phyloP scores from a whole-genome alignment of 73 alveolate species.

The Strombidium stylifer region DNA sequence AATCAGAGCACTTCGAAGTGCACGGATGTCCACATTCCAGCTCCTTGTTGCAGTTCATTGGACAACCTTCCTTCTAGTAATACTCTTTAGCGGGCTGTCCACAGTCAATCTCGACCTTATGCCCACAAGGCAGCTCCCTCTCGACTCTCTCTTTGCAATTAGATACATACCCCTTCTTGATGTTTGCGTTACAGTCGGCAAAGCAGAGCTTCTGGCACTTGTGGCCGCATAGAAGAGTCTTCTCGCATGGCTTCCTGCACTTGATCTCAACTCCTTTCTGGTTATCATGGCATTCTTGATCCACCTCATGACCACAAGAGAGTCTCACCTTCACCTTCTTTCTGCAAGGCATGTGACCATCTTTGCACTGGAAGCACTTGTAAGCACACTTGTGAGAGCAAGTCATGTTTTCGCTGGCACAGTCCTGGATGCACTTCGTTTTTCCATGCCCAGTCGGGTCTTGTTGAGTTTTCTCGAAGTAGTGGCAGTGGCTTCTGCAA shows the following conservation, averaged over 20 bases:
- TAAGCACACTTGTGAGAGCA: slow-evolving; percentile 35
- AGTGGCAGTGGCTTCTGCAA: slow-evolving; percentile 60
- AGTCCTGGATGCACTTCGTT: slow-evolving; percentile 7
- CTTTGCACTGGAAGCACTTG: not conserved
- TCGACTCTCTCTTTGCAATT: not conserved
- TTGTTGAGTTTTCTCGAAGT: slow-evolving; percentile 1
- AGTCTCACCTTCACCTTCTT: not conserved
- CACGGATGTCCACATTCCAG: slow-evolving; percentile 77
- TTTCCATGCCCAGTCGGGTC: not conserved
- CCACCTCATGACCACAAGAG: too few species aligned
- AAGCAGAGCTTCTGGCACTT: slow-evolving; percentile 2
- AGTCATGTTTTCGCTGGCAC: slow-evolving; percentile 26
- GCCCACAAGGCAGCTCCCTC: not conserved
- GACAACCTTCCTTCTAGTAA: too few species aligned
- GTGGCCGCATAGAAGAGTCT: slow-evolving; percentile 40
- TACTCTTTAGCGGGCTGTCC: not conserved
- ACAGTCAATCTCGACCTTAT: not conserved
- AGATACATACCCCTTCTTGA: too few species aligned
- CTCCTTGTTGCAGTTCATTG: slow-evolving; percentile 32
- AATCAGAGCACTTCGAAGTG: slow-evolving; percentile 62
- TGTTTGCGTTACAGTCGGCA: not conserved
- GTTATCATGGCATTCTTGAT: too few species aligned
- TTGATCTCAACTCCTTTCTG: too few species aligned
- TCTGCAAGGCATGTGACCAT: not conserved
- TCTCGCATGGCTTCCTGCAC: not conserved